phyloP scores from a whole-genome alignment of 129 eudicot species.

The Dittrichia graveolens region DNA sequence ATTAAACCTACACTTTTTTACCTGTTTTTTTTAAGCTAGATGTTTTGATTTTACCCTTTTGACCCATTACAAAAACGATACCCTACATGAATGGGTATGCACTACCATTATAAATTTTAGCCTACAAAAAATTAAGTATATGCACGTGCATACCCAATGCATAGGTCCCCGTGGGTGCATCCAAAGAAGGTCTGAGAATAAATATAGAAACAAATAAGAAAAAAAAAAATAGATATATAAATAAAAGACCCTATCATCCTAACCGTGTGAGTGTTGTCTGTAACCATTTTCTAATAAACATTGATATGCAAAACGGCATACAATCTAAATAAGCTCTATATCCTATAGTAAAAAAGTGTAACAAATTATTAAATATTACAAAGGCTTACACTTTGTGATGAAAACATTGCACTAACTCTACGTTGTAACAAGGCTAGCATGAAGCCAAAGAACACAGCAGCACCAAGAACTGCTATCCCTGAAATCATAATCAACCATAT shows the following conservation, averaged over 20 bases:
- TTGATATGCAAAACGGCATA: too few relatives aligned
- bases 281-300: too few relatives aligned
- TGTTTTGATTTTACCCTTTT: background rate
- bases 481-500: conserved; percentile 23
- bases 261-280: too few relatives aligned
- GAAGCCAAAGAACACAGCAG: conserved; percentile 80
- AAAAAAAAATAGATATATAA: too few relatives aligned
- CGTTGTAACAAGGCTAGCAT: conserved; percentile 86
- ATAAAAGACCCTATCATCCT: too few relatives aligned
- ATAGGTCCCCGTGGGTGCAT: too few relatives aligned
- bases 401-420: conserved; percentile 59
- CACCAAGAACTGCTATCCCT: conserved; percentile 80
- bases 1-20: background rate
- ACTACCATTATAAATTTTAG: too few relatives aligned
- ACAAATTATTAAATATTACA: background rate
- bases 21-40: background rate
- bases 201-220: too few relatives aligned
- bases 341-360: background rate
- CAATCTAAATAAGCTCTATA: background rate
- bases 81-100: too few relatives aligned
- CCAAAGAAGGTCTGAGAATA: too few relatives aligned
- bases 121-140: too few relatives aligned
- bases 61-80: background rate
- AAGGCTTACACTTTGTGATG: conserved; percentile 56
- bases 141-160: too few relatives aligned